Percentiles rank a stretch among this genome's conserved stretches.
Conservation (phyloP, 768 basidiomycete genomes). For the Myochromella boudieri region DNA sequence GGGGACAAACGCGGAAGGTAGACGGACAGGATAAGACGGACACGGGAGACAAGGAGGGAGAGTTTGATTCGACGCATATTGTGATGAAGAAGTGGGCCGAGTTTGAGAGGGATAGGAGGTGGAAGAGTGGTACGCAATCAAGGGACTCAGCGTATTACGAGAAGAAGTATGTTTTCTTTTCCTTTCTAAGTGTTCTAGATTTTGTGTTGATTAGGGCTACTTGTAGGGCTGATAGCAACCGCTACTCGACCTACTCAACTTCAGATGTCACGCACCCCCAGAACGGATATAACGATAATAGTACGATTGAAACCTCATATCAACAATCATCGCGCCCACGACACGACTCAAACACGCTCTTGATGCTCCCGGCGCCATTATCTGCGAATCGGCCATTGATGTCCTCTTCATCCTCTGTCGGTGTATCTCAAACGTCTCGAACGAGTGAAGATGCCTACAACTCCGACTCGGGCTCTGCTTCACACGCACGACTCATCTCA, state of each 20-base stretch:
- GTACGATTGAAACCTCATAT: constrained; percentile 59
- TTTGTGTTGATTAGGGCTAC: background rate
- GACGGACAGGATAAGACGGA: constrained; percentile 67
- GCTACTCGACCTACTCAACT: constrained; percentile 79
- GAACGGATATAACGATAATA: constrained; percentile 51
- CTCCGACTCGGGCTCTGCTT: constrained; percentile 39
- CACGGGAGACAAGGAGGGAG: constrained; percentile 94
- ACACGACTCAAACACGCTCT: constrained; percentile 67
- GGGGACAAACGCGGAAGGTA: constrained; percentile 91
- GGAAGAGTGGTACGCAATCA: constrained; percentile 85
- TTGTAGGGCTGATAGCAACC: constrained; percentile 38
- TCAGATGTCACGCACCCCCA: constrained; percentile 67
- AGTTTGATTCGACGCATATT: constrained; percentile 94
- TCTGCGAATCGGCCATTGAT: constrained; percentile 54
- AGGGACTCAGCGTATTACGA: constrained; percentile 77
- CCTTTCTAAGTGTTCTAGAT: background rate
- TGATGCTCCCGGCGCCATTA: constrained; percentile 76
- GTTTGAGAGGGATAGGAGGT: constrained; percentile 93
- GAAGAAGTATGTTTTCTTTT: constrained; percentile 55
- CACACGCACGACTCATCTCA: constrained; percentile 42
- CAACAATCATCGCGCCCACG: constrained; percentile 48
- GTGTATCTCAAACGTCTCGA: constrained; percentile 39
- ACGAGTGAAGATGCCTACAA: constrained; percentile 49
- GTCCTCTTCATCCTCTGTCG: constrained; percentile 49
- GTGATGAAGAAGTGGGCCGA: constrained; percentile 99